These are phyloP conservation scores for Angomonas ambiguus DNA, from an alignment of 208 protist genomes.

Conservation along the genomic window DNA sequence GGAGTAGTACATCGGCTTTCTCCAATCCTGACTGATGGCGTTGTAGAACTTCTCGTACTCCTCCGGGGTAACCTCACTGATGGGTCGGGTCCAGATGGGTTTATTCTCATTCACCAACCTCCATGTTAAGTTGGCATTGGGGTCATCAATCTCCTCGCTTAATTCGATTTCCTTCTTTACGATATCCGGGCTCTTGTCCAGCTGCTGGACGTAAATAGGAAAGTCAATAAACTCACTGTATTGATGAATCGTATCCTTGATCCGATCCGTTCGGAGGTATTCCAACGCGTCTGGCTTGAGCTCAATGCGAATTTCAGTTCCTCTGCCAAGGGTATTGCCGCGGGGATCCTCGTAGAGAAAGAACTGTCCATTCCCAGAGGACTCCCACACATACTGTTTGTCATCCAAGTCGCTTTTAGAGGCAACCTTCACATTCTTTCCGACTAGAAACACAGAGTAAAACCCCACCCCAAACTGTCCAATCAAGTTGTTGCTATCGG, in stretches of 20 bases:
- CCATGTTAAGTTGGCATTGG: conserved; percentile 66
- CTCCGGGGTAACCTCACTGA: conserved; percentile 96
- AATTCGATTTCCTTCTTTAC: conserved; percentile 39
- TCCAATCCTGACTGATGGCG: conserved; percentile 89
- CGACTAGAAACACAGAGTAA: conserved; percentile 99
- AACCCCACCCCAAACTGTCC: conserved; percentile 99
- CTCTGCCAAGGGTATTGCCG: conserved; percentile 96
- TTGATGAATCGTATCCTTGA: conserved; percentile 94
- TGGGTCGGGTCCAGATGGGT: conserved; percentile 97
- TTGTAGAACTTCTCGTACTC: conserved; percentile 99
- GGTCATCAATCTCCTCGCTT: conserved; percentile 74
- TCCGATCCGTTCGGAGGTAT: conserved; percentile 90
- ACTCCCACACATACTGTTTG: conserved; percentile 98
- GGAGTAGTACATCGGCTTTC: conserved; percentile 89
- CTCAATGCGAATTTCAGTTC: conserved; percentile 96
- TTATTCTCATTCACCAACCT: conserved; percentile 98
- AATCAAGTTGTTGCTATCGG: conserved; percentile 95
- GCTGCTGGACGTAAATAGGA: conserved; percentile 95
- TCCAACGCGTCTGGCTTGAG: conserved; percentile 96
- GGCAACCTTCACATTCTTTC: conserved; percentile 96
- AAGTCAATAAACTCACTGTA: conserved; percentile 99
- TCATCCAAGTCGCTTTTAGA: conserved; percentile 93
- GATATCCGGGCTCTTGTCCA: conserved; percentile 61
- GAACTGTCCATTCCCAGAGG: conserved; percentile 93
- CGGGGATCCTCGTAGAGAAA: conserved; percentile 92